Conservation (phyloP, 2,329 filamentous ascomycete genomes). For the Fusarium stilboides region DNA sequence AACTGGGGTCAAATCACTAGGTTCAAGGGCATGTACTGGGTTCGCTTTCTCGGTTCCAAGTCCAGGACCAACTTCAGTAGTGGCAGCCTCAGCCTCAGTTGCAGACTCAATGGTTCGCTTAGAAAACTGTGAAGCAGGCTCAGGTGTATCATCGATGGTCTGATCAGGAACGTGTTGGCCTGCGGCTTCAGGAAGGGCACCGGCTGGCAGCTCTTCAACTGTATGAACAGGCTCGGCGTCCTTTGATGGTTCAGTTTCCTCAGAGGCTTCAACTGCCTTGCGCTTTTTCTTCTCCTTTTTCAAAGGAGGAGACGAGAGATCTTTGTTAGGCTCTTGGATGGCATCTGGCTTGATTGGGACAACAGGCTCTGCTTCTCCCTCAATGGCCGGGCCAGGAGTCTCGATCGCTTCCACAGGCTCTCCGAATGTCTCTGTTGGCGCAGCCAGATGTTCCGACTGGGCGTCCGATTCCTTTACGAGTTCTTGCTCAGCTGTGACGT, state of each 20-base stretch:
- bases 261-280: constrained; percentile 13
- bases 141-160: not conserved
- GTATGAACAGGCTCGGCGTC: constrained; percentile 1
- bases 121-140: not conserved
- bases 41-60: not conserved
- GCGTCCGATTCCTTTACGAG: constrained; percentile 3
- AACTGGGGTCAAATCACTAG: not conserved
- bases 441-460: not conserved
- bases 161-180: not conserved
- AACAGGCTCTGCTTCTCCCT: constrained; percentile 2
- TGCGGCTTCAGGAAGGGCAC: constrained; percentile 1
- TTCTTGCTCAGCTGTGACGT: constrained; percentile 31
- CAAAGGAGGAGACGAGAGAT: constrained; percentile 14
- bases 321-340: constrained; percentile 14
- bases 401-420: constrained; percentile 9
- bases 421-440: not conserved
- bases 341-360: constrained; percentile 8
- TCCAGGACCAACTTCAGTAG: not conserved
- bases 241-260: constrained; percentile 5
- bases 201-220: constrained; percentile 13
- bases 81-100: not conserved
- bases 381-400: not conserved
- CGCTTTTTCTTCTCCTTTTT: constrained; percentile 37
- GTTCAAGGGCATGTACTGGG: constrained; percentile 2
- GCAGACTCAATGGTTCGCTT: not conserved